Conservation (phyloP, 2,329 filamentous ascomycete species). For the Trichoderma atrobrunneum region DNA sequence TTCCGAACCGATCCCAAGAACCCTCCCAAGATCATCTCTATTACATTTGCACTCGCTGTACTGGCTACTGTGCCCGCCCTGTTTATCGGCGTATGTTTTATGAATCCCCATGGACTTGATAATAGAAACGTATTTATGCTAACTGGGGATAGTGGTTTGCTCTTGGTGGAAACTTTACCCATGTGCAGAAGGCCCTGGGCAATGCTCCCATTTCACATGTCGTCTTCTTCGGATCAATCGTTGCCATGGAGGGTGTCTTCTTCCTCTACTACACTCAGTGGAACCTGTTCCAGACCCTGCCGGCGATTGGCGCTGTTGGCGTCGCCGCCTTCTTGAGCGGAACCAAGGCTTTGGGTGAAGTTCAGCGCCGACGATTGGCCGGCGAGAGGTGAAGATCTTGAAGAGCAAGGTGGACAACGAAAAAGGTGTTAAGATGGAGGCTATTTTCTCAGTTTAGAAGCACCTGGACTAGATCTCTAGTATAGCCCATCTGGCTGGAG, state of each 20-base stretch:
- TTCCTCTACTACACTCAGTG: conserved; percentile 91
- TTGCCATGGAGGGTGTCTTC: conserved; percentile 88
- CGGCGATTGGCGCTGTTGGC: conserved; percentile 65
- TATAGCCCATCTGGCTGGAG: not conserved
- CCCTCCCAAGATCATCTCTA: conserved; percentile 74
- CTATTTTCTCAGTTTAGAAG: not conserved
- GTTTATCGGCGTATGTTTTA: conserved; percentile 56
- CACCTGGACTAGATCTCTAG: not conserved
- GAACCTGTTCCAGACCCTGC: conserved; percentile 88
- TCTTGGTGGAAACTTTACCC: conserved; percentile 78
- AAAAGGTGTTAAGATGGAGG: not conserved
- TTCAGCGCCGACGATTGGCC: conserved; percentile 80
- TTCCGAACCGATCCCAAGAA: conserved; percentile 79
- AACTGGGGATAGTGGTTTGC: conserved; percentile 63
- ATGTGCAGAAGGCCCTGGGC: conserved; percentile 71
- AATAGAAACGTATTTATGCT: conserved; percentile 20
- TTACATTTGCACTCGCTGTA: conserved; percentile 73
- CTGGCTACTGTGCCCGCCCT: conserved; percentile 71
- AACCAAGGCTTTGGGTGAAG: conserved; percentile 85
- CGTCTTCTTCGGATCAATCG: conserved; percentile 81
- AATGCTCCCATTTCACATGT: conserved; percentile 76
- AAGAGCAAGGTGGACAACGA: not conserved
- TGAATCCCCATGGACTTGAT: not conserved
- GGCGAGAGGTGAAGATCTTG: conserved; percentile 54
- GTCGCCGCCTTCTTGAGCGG: conserved; percentile 79